Evolutionary conservation across 345 rosid genomes (phyloP), one percentile per base, ranked within the genome.

Genomic region (Eucalyptus melliodora): DNA sequence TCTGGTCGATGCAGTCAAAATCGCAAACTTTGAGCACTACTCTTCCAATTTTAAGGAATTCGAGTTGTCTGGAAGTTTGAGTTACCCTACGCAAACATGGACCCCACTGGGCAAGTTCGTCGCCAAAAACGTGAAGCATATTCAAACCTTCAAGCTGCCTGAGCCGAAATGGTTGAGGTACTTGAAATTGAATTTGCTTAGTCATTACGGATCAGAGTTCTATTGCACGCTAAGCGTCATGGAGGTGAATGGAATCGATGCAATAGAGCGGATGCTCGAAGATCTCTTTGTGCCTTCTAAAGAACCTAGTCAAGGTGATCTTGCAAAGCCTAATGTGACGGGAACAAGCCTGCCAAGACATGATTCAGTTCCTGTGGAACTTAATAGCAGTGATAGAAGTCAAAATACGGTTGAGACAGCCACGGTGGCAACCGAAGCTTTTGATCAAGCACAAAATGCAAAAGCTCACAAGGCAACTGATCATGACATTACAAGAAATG

Each of bases 161-260:
- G 98, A 97, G 90, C 97, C 99, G 51, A 97, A 97, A 92, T 97
- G 99, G 98, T 93, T 95, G 89, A 95, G 99, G 92, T 97, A 97
- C 92, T 92, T 97, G 92, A 97, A 95, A 91, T 88, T 97, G 69
- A 94, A 93, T 81, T 91, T 96, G 89, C 91, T 93, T 19, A 95
- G 97, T 89, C 99, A 97, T 92, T 96, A 97, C n/a, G 99, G 99
- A 6, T 95, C 98, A 24, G 98, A 95, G 93, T 95, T 95, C 94
- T 97, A 97, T 92, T 97, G 99, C 94, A 97, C 98, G 3, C 87
- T 97, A 89, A 97, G 98, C 87, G 95, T 93, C 80, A 91, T 97
- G 21, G 99, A 97, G 93, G 99, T 97, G 14, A 94, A 94, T 82
- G 99, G 99, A 47, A 96, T 97, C 19, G 98, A 97, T 92, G 99